These are phyloP conservation scores for Sextonia rubra DNA, from an alignment of 164 flowering plant species.

Conservation along the genomic window DNA sequence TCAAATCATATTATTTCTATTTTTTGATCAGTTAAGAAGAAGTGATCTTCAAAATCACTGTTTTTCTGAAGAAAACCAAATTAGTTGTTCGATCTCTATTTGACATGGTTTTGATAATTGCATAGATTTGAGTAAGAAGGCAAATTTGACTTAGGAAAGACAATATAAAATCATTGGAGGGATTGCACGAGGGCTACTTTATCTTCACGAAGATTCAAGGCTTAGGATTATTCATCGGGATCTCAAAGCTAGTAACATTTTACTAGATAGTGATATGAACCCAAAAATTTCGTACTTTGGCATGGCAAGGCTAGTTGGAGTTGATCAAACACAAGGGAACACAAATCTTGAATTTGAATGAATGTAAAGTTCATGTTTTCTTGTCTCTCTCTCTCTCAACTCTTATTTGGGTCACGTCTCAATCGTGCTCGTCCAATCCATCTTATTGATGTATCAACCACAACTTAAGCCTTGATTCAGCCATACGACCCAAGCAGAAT, in stretches of 20 bases:
- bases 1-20: background rate
- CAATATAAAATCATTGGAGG: constrained; percentile 31
- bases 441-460: no score
- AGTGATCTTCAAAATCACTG: background rate
- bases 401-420: no score
- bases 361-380: no score
- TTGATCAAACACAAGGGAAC: constrained; percentile 18
- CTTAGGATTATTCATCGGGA: constrained; percentile 49
- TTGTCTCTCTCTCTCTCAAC: no score
- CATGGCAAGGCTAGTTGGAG: constrained; percentile 32
- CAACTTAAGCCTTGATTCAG: no score
- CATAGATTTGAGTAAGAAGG: background rate
- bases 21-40: background rate
- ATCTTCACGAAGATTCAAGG: constrained; percentile 57
- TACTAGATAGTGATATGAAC: constrained; percentile 41
- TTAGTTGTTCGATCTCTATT: background rate
- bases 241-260: constrained; percentile 49
- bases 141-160: constrained; percentile 16
- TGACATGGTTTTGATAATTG: background rate
- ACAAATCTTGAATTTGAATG: constrained; percentile 8
- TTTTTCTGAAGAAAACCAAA: background rate
- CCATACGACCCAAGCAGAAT: no score
- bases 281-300: constrained; percentile 52
- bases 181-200: constrained; percentile 47
- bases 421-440: no score